Percentiles rank a stretch among this genome's conserved stretches.
These are phyloP conservation scores for Scenedesmus sp. DNA, from an alignment of 163 green algal species.

Conservation along the genomic window DNA sequence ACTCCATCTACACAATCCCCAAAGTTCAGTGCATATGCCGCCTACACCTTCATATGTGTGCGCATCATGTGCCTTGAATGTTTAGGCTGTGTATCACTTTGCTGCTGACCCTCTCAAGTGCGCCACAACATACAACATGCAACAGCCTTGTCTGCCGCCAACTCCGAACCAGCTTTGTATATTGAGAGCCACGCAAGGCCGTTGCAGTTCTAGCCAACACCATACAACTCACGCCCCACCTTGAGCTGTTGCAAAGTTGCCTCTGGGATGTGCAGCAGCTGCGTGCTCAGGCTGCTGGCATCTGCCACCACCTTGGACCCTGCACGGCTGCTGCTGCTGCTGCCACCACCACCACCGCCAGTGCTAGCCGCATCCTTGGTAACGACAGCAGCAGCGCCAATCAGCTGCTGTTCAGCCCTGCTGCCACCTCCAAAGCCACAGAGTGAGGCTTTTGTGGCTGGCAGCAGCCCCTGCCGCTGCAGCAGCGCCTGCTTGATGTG, in stretches of 20 bases:
- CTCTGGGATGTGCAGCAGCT: conserved; percentile 38
- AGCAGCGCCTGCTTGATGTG: neutral
- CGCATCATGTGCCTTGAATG: too few relatives aligned
- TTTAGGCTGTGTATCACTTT: too few relatives aligned
- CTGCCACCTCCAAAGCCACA: neutral
- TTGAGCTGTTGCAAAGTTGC: conserved; percentile 14
- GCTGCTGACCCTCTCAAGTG: too few relatives aligned
- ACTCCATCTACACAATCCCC: too few relatives aligned
- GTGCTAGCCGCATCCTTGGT: neutral
- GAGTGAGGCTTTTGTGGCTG: neutral
- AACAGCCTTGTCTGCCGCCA: too few relatives aligned
- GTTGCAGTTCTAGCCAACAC: too few relatives aligned
- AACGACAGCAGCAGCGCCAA: neutral
- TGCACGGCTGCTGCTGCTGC: neutral
- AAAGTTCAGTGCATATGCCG: too few relatives aligned
- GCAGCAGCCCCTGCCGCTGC: neutral
- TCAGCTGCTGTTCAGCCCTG: neutral
- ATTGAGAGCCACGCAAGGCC: too few relatives aligned
- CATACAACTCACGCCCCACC: neutral
- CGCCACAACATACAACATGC: too few relatives aligned
- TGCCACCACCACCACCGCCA: neutral
- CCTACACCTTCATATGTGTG: too few relatives aligned
- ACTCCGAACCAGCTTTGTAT: too few relatives aligned
- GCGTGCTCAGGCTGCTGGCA: conserved; percentile 9
- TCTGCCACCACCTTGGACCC: neutral